These are phyloP conservation scores for Phaeosphaeria sp. DNA, from an alignment of 2,329 filamentous ascomycete species.

Conservation along the genomic window DNA sequence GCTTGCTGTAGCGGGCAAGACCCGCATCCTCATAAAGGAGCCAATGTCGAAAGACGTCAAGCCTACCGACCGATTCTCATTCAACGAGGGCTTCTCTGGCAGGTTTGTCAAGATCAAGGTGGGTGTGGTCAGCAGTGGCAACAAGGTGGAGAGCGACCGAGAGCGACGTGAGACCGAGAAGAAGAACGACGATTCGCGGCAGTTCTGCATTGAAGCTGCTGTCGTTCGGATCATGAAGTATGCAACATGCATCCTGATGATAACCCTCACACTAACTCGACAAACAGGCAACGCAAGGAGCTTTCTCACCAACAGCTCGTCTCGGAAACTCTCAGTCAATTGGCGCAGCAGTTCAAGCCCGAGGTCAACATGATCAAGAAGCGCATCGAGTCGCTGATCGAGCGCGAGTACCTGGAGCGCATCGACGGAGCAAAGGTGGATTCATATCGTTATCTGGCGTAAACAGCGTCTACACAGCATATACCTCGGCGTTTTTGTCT, in stretches of 20 bases:
- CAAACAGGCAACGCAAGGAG: slow-evolving; percentile 72
- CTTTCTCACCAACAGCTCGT: slow-evolving; percentile 73
- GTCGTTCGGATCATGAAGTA: slow-evolving; percentile 88
- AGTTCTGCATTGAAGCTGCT: slow-evolving; percentile 76
- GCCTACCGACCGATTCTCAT: slow-evolving; percentile 77
- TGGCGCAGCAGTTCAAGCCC: slow-evolving; percentile 74
- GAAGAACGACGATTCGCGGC: slow-evolving; percentile 75
- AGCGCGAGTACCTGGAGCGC: slow-evolving; percentile 78
- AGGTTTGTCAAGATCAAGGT: slow-evolving; percentile 89
- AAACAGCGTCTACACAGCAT: slow-evolving; percentile 23
- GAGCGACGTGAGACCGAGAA: slow-evolving; percentile 75
- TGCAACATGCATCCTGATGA: slow-evolving; percentile 41
- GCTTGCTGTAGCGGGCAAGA: slow-evolving; percentile 83
- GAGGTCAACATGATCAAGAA: slow-evolving; percentile 81
- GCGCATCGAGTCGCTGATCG: slow-evolving; percentile 79
- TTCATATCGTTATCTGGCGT: slow-evolving; percentile 76
- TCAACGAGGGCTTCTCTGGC: slow-evolving; percentile 82
- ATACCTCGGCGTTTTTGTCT: background rate
- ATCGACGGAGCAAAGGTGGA: slow-evolving; percentile 69
- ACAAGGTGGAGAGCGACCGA: slow-evolving; percentile 79
- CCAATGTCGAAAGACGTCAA: slow-evolving; percentile 81
- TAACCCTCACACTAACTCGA: slow-evolving; percentile 22
- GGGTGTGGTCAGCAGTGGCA: slow-evolving; percentile 78
- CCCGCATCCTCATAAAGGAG: slow-evolving; percentile 79
- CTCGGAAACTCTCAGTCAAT: slow-evolving; percentile 73